These are phyloP conservation scores for Nakazawaea wyomingensis DNA, from an alignment of 805 yeast species.

Conservation along the genomic window DNA sequence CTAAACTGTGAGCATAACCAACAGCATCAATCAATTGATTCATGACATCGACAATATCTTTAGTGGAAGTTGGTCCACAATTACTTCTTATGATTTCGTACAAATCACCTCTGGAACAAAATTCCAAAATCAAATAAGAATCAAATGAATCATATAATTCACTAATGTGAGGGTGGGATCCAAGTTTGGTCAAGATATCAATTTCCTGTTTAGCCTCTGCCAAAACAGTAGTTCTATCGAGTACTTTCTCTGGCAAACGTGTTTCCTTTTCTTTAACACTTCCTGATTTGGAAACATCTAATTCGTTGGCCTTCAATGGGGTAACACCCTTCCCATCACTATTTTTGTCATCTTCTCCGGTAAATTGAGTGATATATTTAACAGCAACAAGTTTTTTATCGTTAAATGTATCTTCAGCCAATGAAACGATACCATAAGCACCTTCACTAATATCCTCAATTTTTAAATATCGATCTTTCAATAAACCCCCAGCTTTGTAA, in stretches of 20 bases:
- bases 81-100: slow-evolving; percentile 71
- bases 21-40: slow-evolving; percentile 45
- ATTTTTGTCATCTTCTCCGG: slow-evolving; percentile 33
- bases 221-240: slow-evolving; percentile 29
- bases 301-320: slow-evolving; percentile 5
- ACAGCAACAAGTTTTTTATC: slow-evolving; percentile 64
- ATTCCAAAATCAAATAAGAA: slow-evolving; percentile 59
- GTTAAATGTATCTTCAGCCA: slow-evolving; percentile 65
- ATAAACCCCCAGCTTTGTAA: slow-evolving; percentile 34
- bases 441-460: slow-evolving; percentile 83
- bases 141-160: slow-evolving; percentile 45
- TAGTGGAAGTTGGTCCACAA: slow-evolving; percentile 55
- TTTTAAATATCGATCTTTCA: slow-evolving; percentile 60
- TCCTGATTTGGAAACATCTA: slow-evolving; percentile 8
- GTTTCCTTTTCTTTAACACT: slow-evolving; percentile 9
- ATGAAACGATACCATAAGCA: slow-evolving; percentile 85
- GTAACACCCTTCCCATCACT: slow-evolving; percentile 18
- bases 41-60: slow-evolving; percentile 51
- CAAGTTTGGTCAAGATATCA: slow-evolving; percentile 56
- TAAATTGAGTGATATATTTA: slow-evolving; percentile 69
- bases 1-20: slow-evolving; percentile 42
- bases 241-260: slow-evolving; percentile 14
- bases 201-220: slow-evolving; percentile 67
- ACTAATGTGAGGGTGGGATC: slow-evolving; percentile 45
- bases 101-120: slow-evolving; percentile 82